phyloP scores from a whole-genome alignment of 768 basidiomycete genomes.

The Asterophora lycoperdoides region DNA sequence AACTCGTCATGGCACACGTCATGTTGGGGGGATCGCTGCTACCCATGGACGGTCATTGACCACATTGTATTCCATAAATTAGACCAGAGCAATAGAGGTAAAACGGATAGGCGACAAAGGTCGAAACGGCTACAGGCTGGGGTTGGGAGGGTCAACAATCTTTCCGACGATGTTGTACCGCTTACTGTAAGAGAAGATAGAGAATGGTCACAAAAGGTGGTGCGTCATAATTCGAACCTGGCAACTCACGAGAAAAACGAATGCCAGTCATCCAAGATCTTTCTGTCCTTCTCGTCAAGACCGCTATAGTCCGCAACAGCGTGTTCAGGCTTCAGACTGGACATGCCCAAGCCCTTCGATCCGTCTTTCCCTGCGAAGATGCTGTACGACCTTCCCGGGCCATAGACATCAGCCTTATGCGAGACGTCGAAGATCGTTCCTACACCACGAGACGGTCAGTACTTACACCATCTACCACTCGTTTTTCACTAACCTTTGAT shows the following conservation, averaged over 20 bases:
- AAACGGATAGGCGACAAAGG: background rate
- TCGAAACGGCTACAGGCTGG: constrained; percentile 11
- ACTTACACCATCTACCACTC: background rate
- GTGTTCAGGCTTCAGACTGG: constrained; percentile 80
- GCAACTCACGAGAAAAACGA: constrained; percentile 75
- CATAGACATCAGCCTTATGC: constrained; percentile 84
- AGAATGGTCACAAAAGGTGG: background rate
- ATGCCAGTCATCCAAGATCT: constrained; percentile 87
- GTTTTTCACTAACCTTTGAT: constrained; percentile 68
- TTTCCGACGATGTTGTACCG: constrained; percentile 85
- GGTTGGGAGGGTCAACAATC: constrained; percentile 46
- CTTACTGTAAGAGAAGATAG: constrained; percentile 44
- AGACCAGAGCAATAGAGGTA: constrained; percentile 1
- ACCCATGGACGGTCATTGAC: background rate
- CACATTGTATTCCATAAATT: constrained; percentile 1
- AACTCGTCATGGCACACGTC: background rate
- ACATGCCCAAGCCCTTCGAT: constrained; percentile 84
- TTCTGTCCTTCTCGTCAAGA: constrained; percentile 66
- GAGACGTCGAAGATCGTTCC: constrained; percentile 91
- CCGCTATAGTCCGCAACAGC: constrained; percentile 83
- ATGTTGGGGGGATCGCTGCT: background rate
- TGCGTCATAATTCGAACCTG: background rate
- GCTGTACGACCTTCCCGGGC: constrained; percentile 70
- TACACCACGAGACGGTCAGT: constrained; percentile 22
- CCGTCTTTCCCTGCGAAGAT: constrained; percentile 95